Conservation (phyloP, 2,329 filamentous ascomycete species). For the Albifimbria verrucaria region DNA sequence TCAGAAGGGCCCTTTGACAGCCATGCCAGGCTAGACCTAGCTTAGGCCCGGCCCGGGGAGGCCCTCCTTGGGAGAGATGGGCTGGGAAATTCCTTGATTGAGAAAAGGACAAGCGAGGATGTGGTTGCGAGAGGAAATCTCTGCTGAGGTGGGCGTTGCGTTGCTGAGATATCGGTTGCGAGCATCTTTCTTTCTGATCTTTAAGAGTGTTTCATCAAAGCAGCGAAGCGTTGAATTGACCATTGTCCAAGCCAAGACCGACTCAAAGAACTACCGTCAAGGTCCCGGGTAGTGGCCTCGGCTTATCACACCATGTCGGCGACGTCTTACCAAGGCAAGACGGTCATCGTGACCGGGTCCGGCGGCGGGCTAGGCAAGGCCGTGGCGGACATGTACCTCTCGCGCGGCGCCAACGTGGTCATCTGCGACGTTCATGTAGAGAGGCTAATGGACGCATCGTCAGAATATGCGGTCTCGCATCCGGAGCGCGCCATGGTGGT, state of each 20-base stretch:
- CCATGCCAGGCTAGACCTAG: neutral
- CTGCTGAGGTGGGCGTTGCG: no score
- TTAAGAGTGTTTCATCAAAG: no score
- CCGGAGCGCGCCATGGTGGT: slow-evolving; percentile 5
- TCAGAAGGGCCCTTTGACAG: no score
- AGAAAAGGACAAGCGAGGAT: no score
- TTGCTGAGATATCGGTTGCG: no score
- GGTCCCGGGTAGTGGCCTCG: no score
- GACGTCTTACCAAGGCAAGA: slow-evolving; percentile 14
- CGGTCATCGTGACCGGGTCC: slow-evolving; percentile 28
- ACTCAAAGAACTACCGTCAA: no score
- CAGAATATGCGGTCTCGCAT: slow-evolving; percentile 1
- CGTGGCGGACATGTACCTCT: slow-evolving; percentile 25
- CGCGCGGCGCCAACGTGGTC: slow-evolving; percentile 26
- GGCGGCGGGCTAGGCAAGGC: slow-evolving; percentile 27
- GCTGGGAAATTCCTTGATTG: neutral
- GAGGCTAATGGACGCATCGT: slow-evolving; percentile 9
- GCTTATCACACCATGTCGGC: neutral
- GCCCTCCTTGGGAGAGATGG: neutral
- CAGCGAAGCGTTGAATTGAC: no score
- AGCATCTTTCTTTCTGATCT: no score
- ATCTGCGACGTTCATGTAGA: slow-evolving; percentile 26
- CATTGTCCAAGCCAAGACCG: no score
- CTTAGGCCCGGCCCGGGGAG: neutral
- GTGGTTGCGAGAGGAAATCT: neutral